A percentile compares a stretch with the other conserved stretches of the same genome.
Conservation (phyloP, 2,329 filamentous ascomycete genomes). For the Epichloe elymi region DNA sequence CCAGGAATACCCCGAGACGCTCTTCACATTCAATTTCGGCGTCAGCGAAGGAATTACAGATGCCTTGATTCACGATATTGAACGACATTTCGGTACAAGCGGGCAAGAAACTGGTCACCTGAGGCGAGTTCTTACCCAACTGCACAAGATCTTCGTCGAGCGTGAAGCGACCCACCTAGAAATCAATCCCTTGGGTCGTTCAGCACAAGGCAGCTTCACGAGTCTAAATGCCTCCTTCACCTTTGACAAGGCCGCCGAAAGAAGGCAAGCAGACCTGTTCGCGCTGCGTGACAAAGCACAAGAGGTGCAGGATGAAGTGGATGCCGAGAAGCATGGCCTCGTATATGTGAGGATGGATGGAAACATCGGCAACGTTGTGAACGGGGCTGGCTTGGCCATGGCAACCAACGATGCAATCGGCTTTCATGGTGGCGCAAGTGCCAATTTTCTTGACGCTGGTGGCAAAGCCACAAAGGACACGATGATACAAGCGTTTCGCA, state of each 20-base stretch:
- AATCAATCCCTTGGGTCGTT: conserved; percentile 23
- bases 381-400: conserved; percentile 83
- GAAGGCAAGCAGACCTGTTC: conserved; percentile 29
- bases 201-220: conserved; percentile 15
- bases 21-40: conserved; percentile 13
- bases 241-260: conserved; percentile 33
- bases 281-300: conserved; percentile 19
- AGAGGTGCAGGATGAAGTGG: conserved; percentile 21
- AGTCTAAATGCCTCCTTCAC: conserved; percentile 27
- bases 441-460: conserved; percentile 83
- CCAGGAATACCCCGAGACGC: neutral
- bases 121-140: conserved; percentile 7
- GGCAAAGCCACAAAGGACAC: conserved; percentile 77
- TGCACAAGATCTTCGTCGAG: conserved; percentile 27
- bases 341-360: conserved; percentile 56
- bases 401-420: conserved; percentile 75
- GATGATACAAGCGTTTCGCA: conserved; percentile 62
- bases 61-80: conserved; percentile 10
- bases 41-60: conserved; percentile 16
- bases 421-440: conserved; percentile 51
- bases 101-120: conserved; percentile 7
- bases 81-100: neutral
- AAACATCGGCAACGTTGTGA: conserved; percentile 72
- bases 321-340: conserved; percentile 49
- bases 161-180: conserved; percentile 35